Percentiles rank a stretch among this genome's conserved stretches.
These are phyloP conservation scores for Cymbopogon flexuosus DNA, from an alignment of 202 grass and related monocot genomes.

Conservation along the genomic window DNA sequence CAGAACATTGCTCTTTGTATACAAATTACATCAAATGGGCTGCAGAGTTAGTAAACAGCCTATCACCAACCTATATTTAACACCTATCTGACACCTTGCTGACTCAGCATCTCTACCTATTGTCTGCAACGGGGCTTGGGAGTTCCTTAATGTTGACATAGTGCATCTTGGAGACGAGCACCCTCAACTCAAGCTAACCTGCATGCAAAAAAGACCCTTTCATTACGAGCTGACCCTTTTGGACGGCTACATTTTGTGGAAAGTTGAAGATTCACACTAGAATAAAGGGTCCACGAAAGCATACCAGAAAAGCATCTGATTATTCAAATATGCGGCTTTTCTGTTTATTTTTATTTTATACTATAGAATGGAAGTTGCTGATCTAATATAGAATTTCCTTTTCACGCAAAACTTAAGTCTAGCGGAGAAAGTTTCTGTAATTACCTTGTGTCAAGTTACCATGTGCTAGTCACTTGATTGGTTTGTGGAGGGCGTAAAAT, in stretches of 20 bases:
- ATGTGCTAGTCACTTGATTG: neutral
- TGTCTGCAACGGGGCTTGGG: neutral
- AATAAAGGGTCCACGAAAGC: neutral
- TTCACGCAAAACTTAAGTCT: neutral
- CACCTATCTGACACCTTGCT: neutral
- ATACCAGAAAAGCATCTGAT: neutral
- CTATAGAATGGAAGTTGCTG: neutral
- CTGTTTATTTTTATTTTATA: neutral
- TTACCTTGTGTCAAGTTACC: conserved; percentile 26
- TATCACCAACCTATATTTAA: neutral
- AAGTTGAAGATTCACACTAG: neutral
- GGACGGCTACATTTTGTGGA: neutral
- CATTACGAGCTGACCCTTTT: neutral
- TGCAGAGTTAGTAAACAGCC: neutral
- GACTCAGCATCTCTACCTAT: neutral
- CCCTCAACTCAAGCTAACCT: conserved; percentile 21
- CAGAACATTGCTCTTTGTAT: neutral
- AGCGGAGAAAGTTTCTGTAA: neutral
- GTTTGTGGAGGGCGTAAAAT: neutral
- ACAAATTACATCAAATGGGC: neutral
- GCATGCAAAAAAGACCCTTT: neutral
- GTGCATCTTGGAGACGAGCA: neutral
- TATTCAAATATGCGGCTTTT: neutral
- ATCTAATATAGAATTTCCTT: neutral
- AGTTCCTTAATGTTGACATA: neutral